Conservation (phyloP, 768 basidiomycete genomes). For the Pseudohyphozyma bogoriensis region DNA sequence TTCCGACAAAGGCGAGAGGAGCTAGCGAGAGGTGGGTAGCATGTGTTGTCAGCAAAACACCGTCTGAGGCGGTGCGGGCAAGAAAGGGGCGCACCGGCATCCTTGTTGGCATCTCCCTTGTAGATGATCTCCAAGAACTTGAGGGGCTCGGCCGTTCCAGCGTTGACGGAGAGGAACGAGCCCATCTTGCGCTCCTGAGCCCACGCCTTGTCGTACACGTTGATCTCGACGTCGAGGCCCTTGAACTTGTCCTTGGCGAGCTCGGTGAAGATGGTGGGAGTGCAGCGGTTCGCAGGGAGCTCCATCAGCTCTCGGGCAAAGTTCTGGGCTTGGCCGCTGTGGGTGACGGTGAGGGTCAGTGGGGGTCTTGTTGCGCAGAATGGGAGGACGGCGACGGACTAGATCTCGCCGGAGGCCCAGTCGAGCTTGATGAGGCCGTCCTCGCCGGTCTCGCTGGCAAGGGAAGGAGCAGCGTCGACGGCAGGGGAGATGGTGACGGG, state of each 20-base stretch:
- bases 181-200: constrained; percentile 76
- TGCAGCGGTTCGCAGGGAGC: constrained; percentile 55
- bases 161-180: constrained; percentile 66
- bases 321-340: constrained; percentile 19
- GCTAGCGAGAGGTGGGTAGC: neutral
- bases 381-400: constrained; percentile 53
- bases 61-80: no score
- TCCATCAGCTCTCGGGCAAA: constrained; percentile 57
- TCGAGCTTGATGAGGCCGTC: constrained; percentile 38
- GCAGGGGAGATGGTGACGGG: constrained; percentile 54
- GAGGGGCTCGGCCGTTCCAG: constrained; percentile 58
- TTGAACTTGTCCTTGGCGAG: constrained; percentile 58
- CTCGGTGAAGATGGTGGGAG: constrained; percentile 50
- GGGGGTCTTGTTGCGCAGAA: neutral
- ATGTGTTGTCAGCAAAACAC: constrained; percentile 50
- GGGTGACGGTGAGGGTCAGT: neutral
- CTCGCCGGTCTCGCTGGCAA: constrained; percentile 47
- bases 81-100: constrained; percentile 35
- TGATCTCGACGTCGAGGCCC: constrained; percentile 55
- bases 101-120: constrained; percentile 54
- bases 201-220: constrained; percentile 67
- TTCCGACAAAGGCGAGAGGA: constrained; percentile 33
- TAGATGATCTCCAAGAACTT: constrained; percentile 84
- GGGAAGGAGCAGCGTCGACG: constrained; percentile 1
- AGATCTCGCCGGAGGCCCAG: constrained; percentile 65